Base-by-base conservation (phyloP, 768 basidiomycete genomes). In the Pulveroboletus frians region DNA sequence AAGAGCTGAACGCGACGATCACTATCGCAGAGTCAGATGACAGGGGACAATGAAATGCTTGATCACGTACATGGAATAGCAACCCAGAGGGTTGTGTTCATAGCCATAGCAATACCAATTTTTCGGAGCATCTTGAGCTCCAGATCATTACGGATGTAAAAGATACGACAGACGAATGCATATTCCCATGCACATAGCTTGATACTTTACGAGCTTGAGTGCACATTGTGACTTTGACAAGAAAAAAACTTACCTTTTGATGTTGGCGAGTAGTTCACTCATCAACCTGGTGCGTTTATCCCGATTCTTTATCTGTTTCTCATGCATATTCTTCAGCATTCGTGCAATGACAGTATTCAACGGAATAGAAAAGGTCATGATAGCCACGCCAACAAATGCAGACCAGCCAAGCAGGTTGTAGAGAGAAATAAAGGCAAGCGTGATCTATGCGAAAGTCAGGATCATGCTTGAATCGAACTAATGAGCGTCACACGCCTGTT, bases 181-280 rank as follows among this genome's bases (percentile, higher is more conserved):
- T 85, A 80, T 69, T 98, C 95, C 95, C 95, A 98, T 3, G 88
- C 90, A 66, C 94, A 95, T 4, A 93, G 70, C 63, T 93, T 92
- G 65, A 93, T 90, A 54, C 88, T 89, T 50, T 10, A n/a, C 0
- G 3, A 20, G n/a, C 5, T 36, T 57, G 32, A 44, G 49, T 30
- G 10, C 13, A 2, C 2, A 4, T n/a, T 14, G 11, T 6, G 7
- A 0, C 4, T 9, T 17, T 4, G 3, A 30, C 14, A 43, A 27
- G 10, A 27, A 14, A 39, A 23, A 13, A 13, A 21, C 53, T 40
- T 35, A 81, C 85, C 84, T 91, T 62, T 87, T 86, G 61, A 98
- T 96, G 62, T 95, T 97, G 49, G 81, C 78, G 5, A 98, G 72
- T n/a, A 97, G 74, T 69, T 97, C 94, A 56, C 81, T 92, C 94